Base-by-base conservation (phyloP, 2,329 filamentous ascomycete species). In the Penicillium glabrum region DNA sequence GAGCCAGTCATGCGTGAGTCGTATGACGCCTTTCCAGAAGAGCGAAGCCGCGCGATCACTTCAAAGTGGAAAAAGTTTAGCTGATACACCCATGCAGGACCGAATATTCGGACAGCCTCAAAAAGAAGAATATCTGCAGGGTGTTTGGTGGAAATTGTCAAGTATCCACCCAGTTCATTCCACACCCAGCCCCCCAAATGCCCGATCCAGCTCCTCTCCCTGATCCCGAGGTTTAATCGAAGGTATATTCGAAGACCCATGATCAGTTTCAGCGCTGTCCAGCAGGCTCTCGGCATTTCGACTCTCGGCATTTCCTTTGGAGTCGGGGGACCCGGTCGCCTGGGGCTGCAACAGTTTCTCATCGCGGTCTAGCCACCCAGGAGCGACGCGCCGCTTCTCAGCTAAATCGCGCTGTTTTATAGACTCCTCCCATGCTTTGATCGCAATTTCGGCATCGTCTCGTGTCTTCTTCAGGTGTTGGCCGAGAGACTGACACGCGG, bases 401-500 rank as follows among this genome's bases (percentile, higher is more conserved):
- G 82, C 83, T 58, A 88, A 69, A 54, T 89, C 85, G 41, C 84
- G 76, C 31, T 84, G 79, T 49, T 72, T 76, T 31, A 87, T 80
- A 3, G 75, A 81, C 58, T 88, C 85, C 65, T 95, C 87, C 77
- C 95, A 90, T 21, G 83, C 84, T 51, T 80, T 76, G 53, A 97
- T 79, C 53, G 88, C 84, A 13, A 59, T 61, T 60, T 89, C 83
- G 1, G 90, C 90, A 35, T 90, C 87, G 3, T 82, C 80, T 62
- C 88, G 83, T 62, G 90, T 81, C 63, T 86, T 85, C 26, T 85
- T 78, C 13, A 99, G 80, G 74, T 97, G 90, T 1, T 85, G 83
- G 64, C 89, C 86, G 43, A 99, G 83, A 8, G 89, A 87, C 60
- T 84, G 83, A 77, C 93, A 97, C 24, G 91, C 92, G 14, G 86